Evolutionary conservation across 495 filamentous ascomycete genomes (phyloP).

Genomic region (Lophiostoma macrostomum): DNA sequence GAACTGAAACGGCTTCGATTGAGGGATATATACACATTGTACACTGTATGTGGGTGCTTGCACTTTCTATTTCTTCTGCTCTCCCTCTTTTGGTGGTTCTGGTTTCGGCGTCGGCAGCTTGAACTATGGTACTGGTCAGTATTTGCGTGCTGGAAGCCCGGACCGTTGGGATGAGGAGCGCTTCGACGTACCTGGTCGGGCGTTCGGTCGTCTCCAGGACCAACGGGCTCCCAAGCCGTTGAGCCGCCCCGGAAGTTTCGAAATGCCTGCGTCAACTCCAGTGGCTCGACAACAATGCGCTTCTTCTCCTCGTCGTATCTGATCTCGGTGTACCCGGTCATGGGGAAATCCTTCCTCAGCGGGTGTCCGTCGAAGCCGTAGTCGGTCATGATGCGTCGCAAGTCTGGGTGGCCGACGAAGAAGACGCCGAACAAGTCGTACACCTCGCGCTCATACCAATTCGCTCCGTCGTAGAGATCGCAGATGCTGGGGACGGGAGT

Average conservation of each 20-base stretch:
- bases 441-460: slow-evolving; percentile 98
- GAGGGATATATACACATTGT: slow-evolving; percentile 33
- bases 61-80: slow-evolving; percentile 89
- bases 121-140: slow-evolving; percentile 51
- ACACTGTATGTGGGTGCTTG: slow-evolving; percentile 20
- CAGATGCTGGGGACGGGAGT: slow-evolving; percentile 89
- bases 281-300: slow-evolving; percentile 93
- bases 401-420: slow-evolving; percentile 91
- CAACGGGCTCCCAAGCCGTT: slow-evolving; percentile 86
- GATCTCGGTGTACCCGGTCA: slow-evolving; percentile 98
- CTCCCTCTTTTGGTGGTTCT: slow-evolving; percentile 76
- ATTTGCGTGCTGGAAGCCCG: slow-evolving; percentile 2
- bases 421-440: slow-evolving; percentile 98
- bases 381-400: slow-evolving; percentile 98
- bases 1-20: slow-evolving; percentile 13
- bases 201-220: slow-evolving; percentile 70
- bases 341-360: slow-evolving; percentile 93
- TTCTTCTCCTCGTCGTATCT: slow-evolving; percentile 99
- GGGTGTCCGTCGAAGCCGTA: slow-evolving; percentile 99
- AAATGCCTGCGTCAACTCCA: slow-evolving; percentile 98
- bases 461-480: slow-evolving; percentile 84
- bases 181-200: slow-evolving; percentile 62
- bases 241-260: slow-evolving; percentile 76
- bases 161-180: background rate
- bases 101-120: slow-evolving; percentile 94